Evolutionary conservation across 2,329 filamentous ascomycete genomes (phyloP).

Genomic region (Dactylellina cionopaga): DNA sequence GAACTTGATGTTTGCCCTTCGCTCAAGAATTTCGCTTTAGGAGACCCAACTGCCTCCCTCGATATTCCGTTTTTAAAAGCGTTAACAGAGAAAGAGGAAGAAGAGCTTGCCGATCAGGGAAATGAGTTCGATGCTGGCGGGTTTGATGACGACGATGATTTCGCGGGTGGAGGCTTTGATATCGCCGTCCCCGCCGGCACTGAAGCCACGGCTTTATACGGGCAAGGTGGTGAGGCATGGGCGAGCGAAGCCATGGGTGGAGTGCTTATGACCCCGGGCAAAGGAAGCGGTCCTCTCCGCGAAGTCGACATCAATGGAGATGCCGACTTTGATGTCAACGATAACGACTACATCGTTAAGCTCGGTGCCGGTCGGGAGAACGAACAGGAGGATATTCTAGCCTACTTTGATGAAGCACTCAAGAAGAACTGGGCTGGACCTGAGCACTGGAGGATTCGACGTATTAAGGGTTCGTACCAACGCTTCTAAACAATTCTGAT

Average conservation of each 20-base stretch:
- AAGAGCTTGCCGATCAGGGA: constrained; percentile 64
- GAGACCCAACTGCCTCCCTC: constrained; percentile 78
- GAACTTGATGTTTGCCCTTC: constrained; percentile 93
- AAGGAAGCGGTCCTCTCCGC: constrained; percentile 65
- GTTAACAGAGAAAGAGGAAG: constrained; percentile 76
- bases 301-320: constrained; percentile 66
- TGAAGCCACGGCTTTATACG: constrained; percentile 79
- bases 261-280: constrained; percentile 76
- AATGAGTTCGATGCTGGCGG: constrained; percentile 72
- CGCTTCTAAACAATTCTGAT: neutral
- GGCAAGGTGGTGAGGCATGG: constrained; percentile 96
- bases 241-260: constrained; percentile 80
- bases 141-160: constrained; percentile 82
- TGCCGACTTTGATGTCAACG: constrained; percentile 71
- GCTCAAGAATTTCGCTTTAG: constrained; percentile 90
- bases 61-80: constrained; percentile 93
- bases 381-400: constrained; percentile 91
- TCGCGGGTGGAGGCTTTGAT: constrained; percentile 83
- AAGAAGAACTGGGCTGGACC: constrained; percentile 98
- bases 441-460: constrained; percentile 97
- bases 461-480: constrained; percentile 78
- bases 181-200: constrained; percentile 75
- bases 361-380: constrained; percentile 73
- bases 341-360: constrained; percentile 73
- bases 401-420: constrained; percentile 95